Percentiles rank a stretch among this genome's conserved stretches.
phyloP scores from a whole-genome alignment of 179 eudicot genomes.

The Pouteria campechiana region DNA sequence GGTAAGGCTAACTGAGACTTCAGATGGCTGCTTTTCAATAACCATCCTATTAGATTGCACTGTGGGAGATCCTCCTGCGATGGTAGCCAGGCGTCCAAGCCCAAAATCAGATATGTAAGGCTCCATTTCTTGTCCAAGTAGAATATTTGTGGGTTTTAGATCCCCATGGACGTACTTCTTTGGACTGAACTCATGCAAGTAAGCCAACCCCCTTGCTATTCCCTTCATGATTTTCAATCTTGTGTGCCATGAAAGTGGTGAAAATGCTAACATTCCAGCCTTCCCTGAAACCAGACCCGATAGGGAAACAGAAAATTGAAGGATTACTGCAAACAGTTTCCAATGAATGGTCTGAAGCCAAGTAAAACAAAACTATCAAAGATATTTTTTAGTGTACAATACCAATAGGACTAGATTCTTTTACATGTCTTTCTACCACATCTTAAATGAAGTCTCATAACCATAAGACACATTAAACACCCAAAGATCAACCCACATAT shows the following conservation, averaged over 20 bases:
- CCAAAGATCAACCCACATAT: too few species aligned
- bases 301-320: too few species aligned
- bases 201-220: constrained; percentile 69
- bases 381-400: too few species aligned
- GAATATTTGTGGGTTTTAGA: constrained; percentile 67
- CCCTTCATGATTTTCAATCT: constrained; percentile 69
- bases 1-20: constrained; percentile 25
- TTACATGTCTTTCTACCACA: too few species aligned
- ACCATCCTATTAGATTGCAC: constrained; percentile 52
- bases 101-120: constrained; percentile 87
- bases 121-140: constrained; percentile 65
- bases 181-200: constrained; percentile 88
- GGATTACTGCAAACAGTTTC: too few species aligned
- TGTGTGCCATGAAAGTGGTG: constrained; percentile 61
- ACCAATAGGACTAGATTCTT: too few species aligned
- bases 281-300: too few species aligned
- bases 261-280: constrained; percentile 50
- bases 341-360: too few species aligned
- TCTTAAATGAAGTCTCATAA: too few species aligned
- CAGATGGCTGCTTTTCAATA: constrained; percentile 59
- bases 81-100: constrained; percentile 80
- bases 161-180: constrained; percentile 94
- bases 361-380: too few species aligned
- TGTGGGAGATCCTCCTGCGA: constrained; percentile 73
- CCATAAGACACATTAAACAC: too few species aligned